These are phyloP conservation scores for Rhododendron vialii DNA, from an alignment of 148 eudicot genomes.

Conservation along the genomic window DNA sequence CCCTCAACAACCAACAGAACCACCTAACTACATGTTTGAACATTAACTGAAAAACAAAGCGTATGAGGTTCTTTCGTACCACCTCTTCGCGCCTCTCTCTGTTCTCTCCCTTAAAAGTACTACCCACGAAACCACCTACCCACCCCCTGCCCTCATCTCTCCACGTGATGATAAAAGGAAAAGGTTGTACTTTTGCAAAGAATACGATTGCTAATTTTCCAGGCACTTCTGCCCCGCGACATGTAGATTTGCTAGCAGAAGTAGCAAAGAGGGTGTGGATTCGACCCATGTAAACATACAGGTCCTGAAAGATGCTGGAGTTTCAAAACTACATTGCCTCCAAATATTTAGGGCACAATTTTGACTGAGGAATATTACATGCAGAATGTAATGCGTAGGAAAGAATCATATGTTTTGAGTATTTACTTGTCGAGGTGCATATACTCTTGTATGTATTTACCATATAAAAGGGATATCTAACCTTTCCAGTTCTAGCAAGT, in stretches of 20 bases:
- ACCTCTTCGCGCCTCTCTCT: neutral
- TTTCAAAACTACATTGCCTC: neutral
- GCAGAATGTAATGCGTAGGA: neutral
- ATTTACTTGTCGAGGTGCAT: neutral
- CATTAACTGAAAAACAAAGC: neutral
- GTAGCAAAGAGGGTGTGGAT: neutral
- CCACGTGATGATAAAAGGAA: neutral
- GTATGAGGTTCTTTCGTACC: neutral
- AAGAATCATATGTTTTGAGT: neutral
- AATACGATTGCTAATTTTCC: neutral
- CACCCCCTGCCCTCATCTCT: neutral
- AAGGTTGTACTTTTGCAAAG: neutral
- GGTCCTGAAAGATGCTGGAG: neutral
- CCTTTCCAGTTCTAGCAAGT: conserved; percentile 95
- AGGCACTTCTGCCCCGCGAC: neutral
- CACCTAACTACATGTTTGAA: neutral
- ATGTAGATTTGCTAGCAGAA: neutral
- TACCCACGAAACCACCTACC: neutral
- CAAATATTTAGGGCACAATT: neutral
- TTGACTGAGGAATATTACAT: neutral
- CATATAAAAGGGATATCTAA: conserved; percentile 19
- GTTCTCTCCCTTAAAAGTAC: neutral
- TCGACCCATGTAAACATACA: neutral
- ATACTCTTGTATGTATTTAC: neutral
- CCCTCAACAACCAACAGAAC: neutral